Evolutionary conservation across 2,329 filamentous ascomycete species (phyloP), one percentile per base, ranked within the genome.

Genomic region (Pestalotiopsis sp.): DNA sequence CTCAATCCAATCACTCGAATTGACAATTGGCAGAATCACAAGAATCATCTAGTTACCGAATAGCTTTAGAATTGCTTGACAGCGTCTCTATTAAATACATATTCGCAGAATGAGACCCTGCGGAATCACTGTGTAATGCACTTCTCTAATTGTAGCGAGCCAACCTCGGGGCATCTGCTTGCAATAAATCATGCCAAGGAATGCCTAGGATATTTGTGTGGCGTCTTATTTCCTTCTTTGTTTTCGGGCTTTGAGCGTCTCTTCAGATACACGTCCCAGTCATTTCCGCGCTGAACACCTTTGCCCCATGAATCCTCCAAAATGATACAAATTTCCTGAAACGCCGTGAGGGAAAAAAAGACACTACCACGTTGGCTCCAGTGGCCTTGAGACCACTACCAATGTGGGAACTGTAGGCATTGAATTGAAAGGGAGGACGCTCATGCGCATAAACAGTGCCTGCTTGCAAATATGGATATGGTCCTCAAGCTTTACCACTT

Each of bases 181-280:
- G 23, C 57, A 38, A 20, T 20, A 52, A 38, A 62, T 36, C 27
- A 62, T 38, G 36, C n/a, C 57, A 23, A 36, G 59, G 36, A 20
- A 62, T 27, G 59, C 59, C n/a, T 36, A 36, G 59, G 59, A 17
- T 36, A 36, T 62, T 62, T 62, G 59, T 62, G 25, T 39, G 25
- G 59, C 59, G 23, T 62, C 59, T 62, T 62, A n/a, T 31, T 36
- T 14, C 31, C 59, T 62, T 62, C 31, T 27, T 39, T 20, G 17
- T 62, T 52, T 52, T 52, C 45, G n/a, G 59, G n/a, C 59, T 36
- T 39, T 36, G 27, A 31, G 14, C 59, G 31, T 62, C 49, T 64
- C 61, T 74, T 74, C 73, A 73, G 72, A 70, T 77, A 78, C 74
- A 77, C 72, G 70, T 76, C 73, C 74, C 72, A 71, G 68, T 74